Base-by-base conservation (phyloP, 306 rosid genomes). In the Phaseolus lunatus region DNA sequence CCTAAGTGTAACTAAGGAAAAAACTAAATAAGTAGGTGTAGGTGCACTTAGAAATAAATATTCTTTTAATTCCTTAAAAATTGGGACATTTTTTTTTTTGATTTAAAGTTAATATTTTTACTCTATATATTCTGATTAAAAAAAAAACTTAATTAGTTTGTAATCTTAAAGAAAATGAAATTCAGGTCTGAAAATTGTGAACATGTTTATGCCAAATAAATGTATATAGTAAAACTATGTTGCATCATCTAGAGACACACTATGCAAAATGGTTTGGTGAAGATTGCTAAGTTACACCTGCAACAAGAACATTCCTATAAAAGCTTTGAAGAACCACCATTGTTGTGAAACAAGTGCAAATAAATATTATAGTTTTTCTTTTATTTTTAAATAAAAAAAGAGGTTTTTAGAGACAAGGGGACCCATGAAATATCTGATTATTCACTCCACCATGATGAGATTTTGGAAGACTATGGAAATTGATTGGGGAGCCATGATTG, bases 391-490 rank as follows among this genome's bases (percentile, higher is more conserved):
- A 20, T 5, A 53, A 16, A 62, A 19, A 70, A 23, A 70, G 13
- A 7, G 78, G 35, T 31, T 24, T 16, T 18, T 76, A 76, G 84
- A 85, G 83, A 87, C 70, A 45, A 68, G 39, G 78, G 87, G 86
- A 71, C 93, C 94, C 87, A 83, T 76, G 82, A 89, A 91, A 91
- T 86, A 87, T 89, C 77, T 80, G 85, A 76, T 89, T 91, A 86
- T 84, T 85, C 88, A 84, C 88, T 84, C 91, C 65, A 83, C 58
- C 89, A 91, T 91, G 86, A 91, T 91, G 77, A 75, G 67, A 87
- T 86, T 85, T 88, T 84, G 81, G 86, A 86, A 86, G 84, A 72
- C 77, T 87, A 69, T 70, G 70, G 77, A 79, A 88, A 84, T 84
- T 83, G 85, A 84, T 88, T 70, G 68, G 76, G 75, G 52, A 62